Conservation (phyloP, 345 rosid species). For the Microcos paniculata region DNA sequence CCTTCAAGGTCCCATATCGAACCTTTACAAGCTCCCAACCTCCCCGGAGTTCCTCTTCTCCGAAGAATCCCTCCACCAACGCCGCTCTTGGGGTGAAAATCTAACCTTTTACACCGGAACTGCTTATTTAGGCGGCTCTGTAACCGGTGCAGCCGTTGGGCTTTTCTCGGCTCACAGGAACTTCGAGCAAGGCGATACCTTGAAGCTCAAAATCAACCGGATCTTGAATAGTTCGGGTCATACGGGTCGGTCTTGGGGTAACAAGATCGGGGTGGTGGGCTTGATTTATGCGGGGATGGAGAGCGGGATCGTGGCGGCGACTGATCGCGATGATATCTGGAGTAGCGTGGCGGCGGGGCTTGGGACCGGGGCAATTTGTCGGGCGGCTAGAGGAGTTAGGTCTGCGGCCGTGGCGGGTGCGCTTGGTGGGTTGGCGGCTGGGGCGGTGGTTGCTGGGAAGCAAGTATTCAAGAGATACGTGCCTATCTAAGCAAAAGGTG, state of each 20-base stretch:
- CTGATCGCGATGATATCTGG: slow-evolving; percentile 86
- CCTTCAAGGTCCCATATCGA: slow-evolving; percentile 43
- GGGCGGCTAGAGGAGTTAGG: slow-evolving; percentile 90
- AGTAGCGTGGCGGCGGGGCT: slow-evolving; percentile 91
- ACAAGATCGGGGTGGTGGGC: slow-evolving; percentile 72
- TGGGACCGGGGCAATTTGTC: slow-evolving; percentile 77
- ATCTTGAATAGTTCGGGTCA: slow-evolving; percentile 78
- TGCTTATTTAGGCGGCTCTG: slow-evolving; percentile 68
- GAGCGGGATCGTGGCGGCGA: slow-evolving; percentile 62
- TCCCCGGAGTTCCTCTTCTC: slow-evolving; percentile 92
- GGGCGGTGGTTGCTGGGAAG: slow-evolving; percentile 74
- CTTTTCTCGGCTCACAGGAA: slow-evolving; percentile 50
- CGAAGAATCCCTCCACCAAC: slow-evolving; percentile 81
- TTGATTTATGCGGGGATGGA: slow-evolving; percentile 76
- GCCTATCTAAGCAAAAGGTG: slow-evolving; percentile 48
- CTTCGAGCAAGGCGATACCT: slow-evolving; percentile 73
- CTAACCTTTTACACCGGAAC: slow-evolving; percentile 92
- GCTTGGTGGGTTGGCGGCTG: slow-evolving; percentile 82
- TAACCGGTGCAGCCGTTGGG: slow-evolving; percentile 61
- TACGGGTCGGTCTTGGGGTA: slow-evolving; percentile 78
- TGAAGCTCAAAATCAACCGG: slow-evolving; percentile 80
- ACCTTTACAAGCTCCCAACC: slow-evolving; percentile 77
- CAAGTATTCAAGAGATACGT: slow-evolving; percentile 77
- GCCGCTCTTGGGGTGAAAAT: slow-evolving; percentile 98
- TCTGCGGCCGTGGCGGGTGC: slow-evolving; percentile 99